phyloP scores from a whole-genome alignment of 2,329 filamentous ascomycete genomes.

The Pseudopithomyces chartarum region DNA sequence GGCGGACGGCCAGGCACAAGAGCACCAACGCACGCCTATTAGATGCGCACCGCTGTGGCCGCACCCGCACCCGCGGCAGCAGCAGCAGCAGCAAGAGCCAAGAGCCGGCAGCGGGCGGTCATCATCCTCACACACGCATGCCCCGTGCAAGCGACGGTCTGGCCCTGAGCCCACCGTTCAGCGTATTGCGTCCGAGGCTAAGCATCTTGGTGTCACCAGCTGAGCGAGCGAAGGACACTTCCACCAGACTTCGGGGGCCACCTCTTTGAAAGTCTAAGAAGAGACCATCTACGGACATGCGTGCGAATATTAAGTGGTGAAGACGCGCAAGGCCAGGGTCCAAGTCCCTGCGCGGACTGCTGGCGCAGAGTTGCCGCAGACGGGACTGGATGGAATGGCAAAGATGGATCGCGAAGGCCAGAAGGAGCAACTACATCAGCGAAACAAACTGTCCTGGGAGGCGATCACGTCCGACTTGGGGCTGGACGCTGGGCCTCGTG shows the following conservation, averaged over 20 bases:
- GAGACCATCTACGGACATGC: too few relatives aligned
- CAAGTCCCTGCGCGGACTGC: background rate
- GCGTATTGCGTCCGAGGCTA: background rate
- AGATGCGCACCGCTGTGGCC: background rate
- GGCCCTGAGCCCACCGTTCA: background rate
- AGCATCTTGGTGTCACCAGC: conserved; percentile 2
- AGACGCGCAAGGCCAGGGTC: background rate
- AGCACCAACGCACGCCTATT: background rate
- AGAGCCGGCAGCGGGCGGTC: conserved; percentile 1
- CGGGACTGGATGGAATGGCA: background rate
- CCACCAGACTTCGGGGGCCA: background rate
- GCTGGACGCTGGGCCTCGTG: background rate
- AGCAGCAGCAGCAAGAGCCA: background rate
- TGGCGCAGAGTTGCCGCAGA: too few relatives aligned
- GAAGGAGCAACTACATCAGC: background rate
- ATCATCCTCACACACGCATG: background rate
- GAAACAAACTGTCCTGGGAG: background rate
- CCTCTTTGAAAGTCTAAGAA: too few relatives aligned
- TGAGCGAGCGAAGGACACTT: background rate
- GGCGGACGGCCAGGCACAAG: background rate
- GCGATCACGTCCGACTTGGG: background rate
- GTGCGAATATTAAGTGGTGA: background rate
- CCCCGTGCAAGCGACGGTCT: conserved; percentile 3
- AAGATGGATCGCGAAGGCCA: background rate
- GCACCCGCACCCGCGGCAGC: background rate